Conservation (phyloP, 805 yeast species). For the Wickerhamiella parazyma region DNA sequence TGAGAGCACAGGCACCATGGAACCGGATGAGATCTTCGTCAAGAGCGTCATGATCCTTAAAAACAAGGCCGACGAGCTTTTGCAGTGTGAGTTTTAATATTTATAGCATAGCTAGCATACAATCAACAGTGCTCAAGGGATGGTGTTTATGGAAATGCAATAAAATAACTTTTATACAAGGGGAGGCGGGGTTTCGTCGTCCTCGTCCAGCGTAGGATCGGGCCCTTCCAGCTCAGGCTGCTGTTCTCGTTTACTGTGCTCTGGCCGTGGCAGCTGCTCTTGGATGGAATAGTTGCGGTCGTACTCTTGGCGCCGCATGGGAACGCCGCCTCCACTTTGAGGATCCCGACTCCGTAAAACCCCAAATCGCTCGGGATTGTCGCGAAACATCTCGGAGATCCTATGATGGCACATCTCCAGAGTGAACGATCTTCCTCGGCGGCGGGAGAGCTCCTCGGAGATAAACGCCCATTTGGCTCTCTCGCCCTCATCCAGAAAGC, state of each 20-base stretch:
- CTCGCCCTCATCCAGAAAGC: slow-evolving; percentile 54
- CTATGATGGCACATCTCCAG: slow-evolving; percentile 43
- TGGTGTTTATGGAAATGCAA: no score
- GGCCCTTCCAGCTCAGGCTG: background rate
- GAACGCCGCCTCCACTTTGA: slow-evolving; percentile 16
- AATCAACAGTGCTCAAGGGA: no score
- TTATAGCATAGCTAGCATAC: background rate
- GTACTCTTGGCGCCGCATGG: slow-evolving; percentile 13
- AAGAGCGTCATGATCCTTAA: slow-evolving; percentile 76
- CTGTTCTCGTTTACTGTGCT: background rate
- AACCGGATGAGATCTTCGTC: slow-evolving; percentile 90
- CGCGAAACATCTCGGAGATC: slow-evolving; percentile 38
- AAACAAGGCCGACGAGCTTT: slow-evolving; percentile 38
- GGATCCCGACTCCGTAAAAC: slow-evolving; percentile 25
- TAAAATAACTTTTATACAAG: background rate
- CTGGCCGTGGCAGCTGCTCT: background rate
- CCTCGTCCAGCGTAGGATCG: background rate
- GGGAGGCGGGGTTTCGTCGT: background rate
- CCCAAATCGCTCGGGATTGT: slow-evolving; percentile 45
- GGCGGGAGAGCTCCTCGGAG: slow-evolving; percentile 45
- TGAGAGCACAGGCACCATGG: slow-evolving; percentile 93
- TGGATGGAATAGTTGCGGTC: background rate
- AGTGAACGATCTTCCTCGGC: slow-evolving; percentile 36
- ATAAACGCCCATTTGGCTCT: slow-evolving; percentile 54
- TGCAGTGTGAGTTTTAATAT: slow-evolving; percentile 14